Evolutionary conservation across 2,329 filamentous ascomycete genomes (phyloP), one percentile per base, ranked within the genome.

Genomic region (Arthrobotrys musiformis): DNA sequence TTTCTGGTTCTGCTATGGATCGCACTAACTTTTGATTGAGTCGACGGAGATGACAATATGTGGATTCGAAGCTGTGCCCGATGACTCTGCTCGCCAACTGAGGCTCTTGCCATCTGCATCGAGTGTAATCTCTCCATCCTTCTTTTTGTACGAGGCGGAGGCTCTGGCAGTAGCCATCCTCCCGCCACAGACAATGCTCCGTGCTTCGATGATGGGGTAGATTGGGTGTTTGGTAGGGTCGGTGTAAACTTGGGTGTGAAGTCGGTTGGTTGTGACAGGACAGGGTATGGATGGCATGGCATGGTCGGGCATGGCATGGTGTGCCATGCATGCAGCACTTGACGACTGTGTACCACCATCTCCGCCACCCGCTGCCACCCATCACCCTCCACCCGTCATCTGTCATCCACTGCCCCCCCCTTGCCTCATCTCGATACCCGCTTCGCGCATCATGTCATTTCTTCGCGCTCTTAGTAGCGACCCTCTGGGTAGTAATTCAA

Each of bases 81-180:
- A 86, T 17, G 64, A 44, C 40, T 52, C 56, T 8, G 93, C 92
- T 33, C 90, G 92, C 94, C 94, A 99, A 83, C 89, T 91, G 78
- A 98, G 89, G 40, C 87, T 89, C 81, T 88, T 89, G 81, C 89
- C 87, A 83, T 97, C 93, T 70, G 88, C 85, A 15, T 92, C 90
- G 80, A 98, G 86, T 26, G 89, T 89, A 81, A 99, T 86, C 77
- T 89, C 89, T 83, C 95, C 95, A 86, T 98, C 92, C 84, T 97
- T 95, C 86, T 98, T 99, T 85, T 97, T 98, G 87, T 95, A 98
- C 73, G 90, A 86, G 63, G 91, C 90, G 79, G 88, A 89, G 75
- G 90, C 92, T 80, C 86, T 88, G 63, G 89, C 89, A 78, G 87
- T 83, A 28, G 87, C 85, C 89, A 91, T 90, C 19, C 5, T 24